Evolutionary conservation across 495 filamentous ascomycete species (phyloP).

Genomic region (Physcia stellaris): DNA sequence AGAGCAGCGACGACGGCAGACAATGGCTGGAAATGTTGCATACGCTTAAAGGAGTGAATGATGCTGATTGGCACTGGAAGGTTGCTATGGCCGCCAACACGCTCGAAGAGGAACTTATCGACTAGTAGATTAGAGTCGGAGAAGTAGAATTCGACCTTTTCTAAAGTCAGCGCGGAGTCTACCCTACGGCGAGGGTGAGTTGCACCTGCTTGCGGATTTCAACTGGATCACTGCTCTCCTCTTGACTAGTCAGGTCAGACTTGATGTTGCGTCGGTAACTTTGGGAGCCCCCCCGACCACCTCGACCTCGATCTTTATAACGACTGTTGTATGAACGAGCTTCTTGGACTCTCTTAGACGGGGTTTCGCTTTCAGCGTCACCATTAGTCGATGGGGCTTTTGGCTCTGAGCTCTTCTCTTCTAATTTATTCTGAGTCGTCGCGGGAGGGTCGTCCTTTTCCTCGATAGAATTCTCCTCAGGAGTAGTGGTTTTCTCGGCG

Average conservation of each 20-base stretch:
- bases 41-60: slow-evolving; percentile 79
- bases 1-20: slow-evolving; percentile 71
- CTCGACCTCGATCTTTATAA: slow-evolving; percentile 2
- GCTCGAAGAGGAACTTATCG: slow-evolving; percentile 72
- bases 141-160: slow-evolving; percentile 98
- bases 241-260: slow-evolving; percentile 48
- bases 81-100: slow-evolving; percentile 65
- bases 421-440: slow-evolving; percentile 11
- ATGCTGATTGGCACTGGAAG: slow-evolving; percentile 59
- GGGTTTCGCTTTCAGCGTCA: neutral
- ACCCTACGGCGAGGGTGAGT: slow-evolving; percentile 6
- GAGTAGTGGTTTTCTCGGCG: neutral
- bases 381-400: neutral
- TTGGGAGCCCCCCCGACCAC: neutral
- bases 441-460: slow-evolving; percentile 13
- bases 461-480: slow-evolving; percentile 8
- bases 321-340: slow-evolving; percentile 12
- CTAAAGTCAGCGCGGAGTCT: slow-evolving; percentile 2
- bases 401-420: too few species aligned
- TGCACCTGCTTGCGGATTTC: slow-evolving; percentile 67
- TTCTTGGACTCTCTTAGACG: slow-evolving; percentile 13
- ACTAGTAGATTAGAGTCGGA: slow-evolving; percentile 77
- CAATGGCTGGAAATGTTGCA: slow-evolving; percentile 80
- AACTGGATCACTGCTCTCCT: slow-evolving; percentile 55
- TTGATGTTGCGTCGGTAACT: slow-evolving; percentile 22